Conservation (phyloP, 495 filamentous ascomycete genomes). For the Peziza echinospora region DNA sequence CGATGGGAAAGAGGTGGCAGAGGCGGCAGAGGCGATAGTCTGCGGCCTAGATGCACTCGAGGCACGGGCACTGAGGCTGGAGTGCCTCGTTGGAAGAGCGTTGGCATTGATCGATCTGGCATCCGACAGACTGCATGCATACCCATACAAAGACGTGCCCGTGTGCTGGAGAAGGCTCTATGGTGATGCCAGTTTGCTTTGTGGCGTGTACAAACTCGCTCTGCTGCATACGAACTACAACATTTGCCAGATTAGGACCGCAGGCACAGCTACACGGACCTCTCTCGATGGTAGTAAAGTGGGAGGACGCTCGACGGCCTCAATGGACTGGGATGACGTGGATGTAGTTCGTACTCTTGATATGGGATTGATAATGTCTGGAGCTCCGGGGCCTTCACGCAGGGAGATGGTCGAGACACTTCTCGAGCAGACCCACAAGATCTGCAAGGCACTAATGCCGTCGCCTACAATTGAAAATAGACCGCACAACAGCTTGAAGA, state of each 20-base stretch:
- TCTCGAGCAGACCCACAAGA: slow-evolving; percentile 13
- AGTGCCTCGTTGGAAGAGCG: not conserved
- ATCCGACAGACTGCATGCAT: slow-evolving; percentile 46
- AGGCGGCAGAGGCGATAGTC: too few species aligned
- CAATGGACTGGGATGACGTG: slow-evolving; percentile 10
- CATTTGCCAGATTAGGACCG: slow-evolving; percentile 1
- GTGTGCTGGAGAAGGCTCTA: slow-evolving; percentile 54
- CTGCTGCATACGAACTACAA: slow-evolving; percentile 12
- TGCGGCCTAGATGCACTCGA: not conserved
- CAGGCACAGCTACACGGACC: slow-evolving; percentile 3
- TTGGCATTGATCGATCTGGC: slow-evolving; percentile 9
- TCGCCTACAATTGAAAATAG: too few species aligned
- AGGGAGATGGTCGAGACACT: slow-evolving; percentile 36
- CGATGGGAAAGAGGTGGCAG: too few species aligned
- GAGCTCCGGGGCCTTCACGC: slow-evolving; percentile 31
- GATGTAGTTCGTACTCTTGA: slow-evolving; percentile 47
- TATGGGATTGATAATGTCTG: slow-evolving; percentile 61
- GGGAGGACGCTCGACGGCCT: slow-evolving; percentile 1
- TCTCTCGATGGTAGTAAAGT: slow-evolving; percentile 18
- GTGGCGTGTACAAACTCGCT: slow-evolving; percentile 22
- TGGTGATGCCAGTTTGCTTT: slow-evolving; percentile 52
- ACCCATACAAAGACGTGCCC: slow-evolving; percentile 53
- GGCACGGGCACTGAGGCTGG: not conserved
- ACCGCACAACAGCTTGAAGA: too few species aligned
- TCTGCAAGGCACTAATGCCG: not conserved